These are phyloP conservation scores for Licmophora abbreviata DNA, from an alignment of 108 stramenopile genomes.

Conservation along the genomic window DNA sequence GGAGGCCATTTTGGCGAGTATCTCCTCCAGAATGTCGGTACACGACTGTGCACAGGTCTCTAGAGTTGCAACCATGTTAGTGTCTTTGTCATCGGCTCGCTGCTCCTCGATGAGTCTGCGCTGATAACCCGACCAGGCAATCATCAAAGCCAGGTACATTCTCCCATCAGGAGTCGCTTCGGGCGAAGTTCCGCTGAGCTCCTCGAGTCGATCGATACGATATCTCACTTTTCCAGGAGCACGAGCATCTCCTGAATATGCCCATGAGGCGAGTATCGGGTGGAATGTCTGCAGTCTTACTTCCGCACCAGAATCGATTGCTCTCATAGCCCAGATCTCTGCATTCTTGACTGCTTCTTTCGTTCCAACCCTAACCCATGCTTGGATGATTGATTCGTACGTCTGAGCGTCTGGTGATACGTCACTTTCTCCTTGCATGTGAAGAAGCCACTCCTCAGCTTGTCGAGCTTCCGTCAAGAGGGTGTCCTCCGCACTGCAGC, in stretches of 20 bases:
- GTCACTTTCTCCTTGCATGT: slow-evolving; percentile 26
- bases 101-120: not conserved
- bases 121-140: not conserved
- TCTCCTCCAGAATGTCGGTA: no score
- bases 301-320: slow-evolving; percentile 6
- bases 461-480: slow-evolving; percentile 24
- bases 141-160: not conserved
- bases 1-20: no score
- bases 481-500: slow-evolving; percentile 11
- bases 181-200: not conserved
- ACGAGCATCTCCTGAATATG: slow-evolving; percentile 31
- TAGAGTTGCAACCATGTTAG: no score
- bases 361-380: slow-evolving; percentile 61
- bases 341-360: slow-evolving; percentile 42
- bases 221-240: slow-evolving; percentile 41
- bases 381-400: slow-evolving; percentile 66
- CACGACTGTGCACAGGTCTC: no score
- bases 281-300: slow-evolving; percentile 46
- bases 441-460: slow-evolving; percentile 43
- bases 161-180: not conserved
- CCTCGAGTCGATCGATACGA: slow-evolving; percentile 30
- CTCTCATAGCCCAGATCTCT: slow-evolving; percentile 26
- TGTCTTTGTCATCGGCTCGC: not conserved
- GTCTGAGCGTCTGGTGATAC: slow-evolving; percentile 46
- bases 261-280: slow-evolving; percentile 66